Percentiles rank a stretch among this genome's conserved stretches.
Evolutionary conservation across 2,329 filamentous ascomycete species (phyloP).

Genomic region (Fonsecaea multimorphosa): DNA sequence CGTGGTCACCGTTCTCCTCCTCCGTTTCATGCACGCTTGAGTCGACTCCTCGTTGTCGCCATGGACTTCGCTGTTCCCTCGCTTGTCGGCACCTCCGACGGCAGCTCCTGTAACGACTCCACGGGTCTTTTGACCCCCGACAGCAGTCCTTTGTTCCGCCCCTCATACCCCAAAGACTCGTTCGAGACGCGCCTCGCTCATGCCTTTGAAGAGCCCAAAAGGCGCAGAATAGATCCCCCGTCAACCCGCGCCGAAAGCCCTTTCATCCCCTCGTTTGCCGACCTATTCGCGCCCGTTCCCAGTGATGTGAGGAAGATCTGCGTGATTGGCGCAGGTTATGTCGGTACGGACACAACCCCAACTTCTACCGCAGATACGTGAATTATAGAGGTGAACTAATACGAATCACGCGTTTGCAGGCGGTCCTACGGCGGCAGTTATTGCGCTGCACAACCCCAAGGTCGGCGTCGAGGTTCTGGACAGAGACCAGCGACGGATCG

Average conservation of each 20-base stretch:
- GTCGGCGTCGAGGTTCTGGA: conserved; percentile 78
- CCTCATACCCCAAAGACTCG: conserved; percentile 26
- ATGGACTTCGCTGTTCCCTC: conserved; percentile 31
- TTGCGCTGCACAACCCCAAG: conserved; percentile 74
- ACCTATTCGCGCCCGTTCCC: conserved; percentile 13
- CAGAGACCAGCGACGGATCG: conserved; percentile 68
- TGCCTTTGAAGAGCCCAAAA: conserved; percentile 23
- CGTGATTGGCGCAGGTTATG: conserved; percentile 77
- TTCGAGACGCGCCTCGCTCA: conserved; percentile 23
- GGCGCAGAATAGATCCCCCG: conserved; percentile 7
- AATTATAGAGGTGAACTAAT: neutral
- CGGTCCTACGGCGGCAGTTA: conserved; percentile 75
- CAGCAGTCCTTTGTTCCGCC: conserved; percentile 29
- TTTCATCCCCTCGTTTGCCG: conserved; percentile 16
- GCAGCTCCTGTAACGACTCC: conserved; percentile 27
- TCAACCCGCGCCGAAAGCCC: conserved; percentile 17
- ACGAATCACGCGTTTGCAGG: conserved; percentile 52
- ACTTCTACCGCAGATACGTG: neutral
- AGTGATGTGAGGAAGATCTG: conserved; percentile 59
- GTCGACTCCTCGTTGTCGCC: neutral
- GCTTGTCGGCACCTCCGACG: conserved; percentile 29
- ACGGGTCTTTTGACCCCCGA: conserved; percentile 26
- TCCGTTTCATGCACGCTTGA: neutral
- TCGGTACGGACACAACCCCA: conserved; percentile 61
- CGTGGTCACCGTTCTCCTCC: neutral